Conservation (phyloP, 345 rosid species). For the Citrus maxima region DNA sequence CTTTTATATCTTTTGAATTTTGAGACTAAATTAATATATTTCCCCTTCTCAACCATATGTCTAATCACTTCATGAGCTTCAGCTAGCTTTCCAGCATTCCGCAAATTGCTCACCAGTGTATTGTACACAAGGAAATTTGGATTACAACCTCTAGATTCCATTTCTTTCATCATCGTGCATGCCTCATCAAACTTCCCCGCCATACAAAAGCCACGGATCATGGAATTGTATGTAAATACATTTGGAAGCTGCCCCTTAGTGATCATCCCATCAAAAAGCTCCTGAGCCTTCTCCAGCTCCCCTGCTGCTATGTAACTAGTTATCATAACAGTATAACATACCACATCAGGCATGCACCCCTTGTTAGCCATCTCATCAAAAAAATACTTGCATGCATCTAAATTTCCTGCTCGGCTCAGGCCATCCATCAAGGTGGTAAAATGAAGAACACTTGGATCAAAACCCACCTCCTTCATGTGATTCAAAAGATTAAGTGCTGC, state of each 20-base stretch:
- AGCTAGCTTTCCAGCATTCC: conserved; percentile 68
- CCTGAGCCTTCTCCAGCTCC: conserved; percentile 67
- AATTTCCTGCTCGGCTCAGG: conserved; percentile 78
- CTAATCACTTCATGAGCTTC: conserved; percentile 69
- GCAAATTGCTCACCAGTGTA: conserved; percentile 69
- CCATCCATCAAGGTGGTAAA: conserved; percentile 92
- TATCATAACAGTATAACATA: conserved; percentile 82
- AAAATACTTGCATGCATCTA: conserved; percentile 76
- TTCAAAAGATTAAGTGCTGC: conserved; percentile 72
- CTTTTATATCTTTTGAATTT: conserved; percentile 51
- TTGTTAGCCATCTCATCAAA: conserved; percentile 64
- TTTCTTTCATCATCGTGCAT: conserved; percentile 65
- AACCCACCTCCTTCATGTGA: conserved; percentile 77
- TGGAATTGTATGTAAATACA: conserved; percentile 76
- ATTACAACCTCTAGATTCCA: conserved; percentile 80
- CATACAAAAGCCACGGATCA: conserved; percentile 84
- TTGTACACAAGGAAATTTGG: conserved; percentile 86
- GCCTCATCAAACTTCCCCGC: conserved; percentile 69
- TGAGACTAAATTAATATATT: conserved; percentile 54
- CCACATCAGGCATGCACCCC: conserved; percentile 74
- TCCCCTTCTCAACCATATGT: conserved; percentile 68
- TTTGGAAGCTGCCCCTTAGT: conserved; percentile 67
- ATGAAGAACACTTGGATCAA: conserved; percentile 63
- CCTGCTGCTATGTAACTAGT: conserved; percentile 66
- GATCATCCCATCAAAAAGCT: conserved; percentile 64